These are phyloP conservation scores for Beta lomatogona DNA, from an alignment of 179 eudicot genomes.

Conservation along the genomic window DNA sequence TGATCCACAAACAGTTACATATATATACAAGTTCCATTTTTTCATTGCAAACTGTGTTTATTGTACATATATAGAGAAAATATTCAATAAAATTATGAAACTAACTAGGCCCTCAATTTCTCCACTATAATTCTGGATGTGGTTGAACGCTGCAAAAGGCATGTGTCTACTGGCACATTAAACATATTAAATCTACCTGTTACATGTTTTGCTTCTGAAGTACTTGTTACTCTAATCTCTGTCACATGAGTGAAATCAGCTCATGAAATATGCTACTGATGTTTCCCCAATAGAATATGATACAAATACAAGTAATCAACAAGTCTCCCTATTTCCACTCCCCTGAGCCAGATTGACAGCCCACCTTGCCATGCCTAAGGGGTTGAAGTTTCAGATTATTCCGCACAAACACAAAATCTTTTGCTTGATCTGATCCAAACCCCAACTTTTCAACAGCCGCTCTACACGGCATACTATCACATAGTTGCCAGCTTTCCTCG, in stretches of 20 bases:
- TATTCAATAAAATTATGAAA: too few species aligned
- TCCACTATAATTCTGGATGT: too few species aligned
- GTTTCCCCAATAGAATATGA: background rate
- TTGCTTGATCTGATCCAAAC: slow-evolving; percentile 31
- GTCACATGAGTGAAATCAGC: too few species aligned
- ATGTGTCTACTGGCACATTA: too few species aligned
- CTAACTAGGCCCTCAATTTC: too few species aligned
- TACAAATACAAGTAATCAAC: background rate
- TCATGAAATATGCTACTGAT: background rate
- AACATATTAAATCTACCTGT: too few species aligned
- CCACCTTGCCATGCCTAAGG: slow-evolving; percentile 26
- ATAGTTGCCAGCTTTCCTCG: slow-evolving; percentile 36
- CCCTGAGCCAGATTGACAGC: slow-evolving; percentile 14
- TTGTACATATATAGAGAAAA: too few species aligned
- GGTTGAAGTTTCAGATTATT: slow-evolving; percentile 45
- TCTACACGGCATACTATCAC: slow-evolving; percentile 37
- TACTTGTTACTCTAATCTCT: too few species aligned
- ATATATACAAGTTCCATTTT: too few species aligned
- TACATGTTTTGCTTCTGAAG: background rate
- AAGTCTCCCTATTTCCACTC: background rate
- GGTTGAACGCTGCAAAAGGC: too few species aligned
- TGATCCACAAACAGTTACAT: too few species aligned
- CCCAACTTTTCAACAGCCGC: slow-evolving; percentile 33
- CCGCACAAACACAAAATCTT: slow-evolving; percentile 44
- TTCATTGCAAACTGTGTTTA: too few species aligned